A percentile compares a stretch with the other conserved stretches of the same genome.
These are phyloP conservation scores for Jackrogersella minutella DNA, from an alignment of 495 filamentous ascomycete species.

Conservation along the genomic window DNA sequence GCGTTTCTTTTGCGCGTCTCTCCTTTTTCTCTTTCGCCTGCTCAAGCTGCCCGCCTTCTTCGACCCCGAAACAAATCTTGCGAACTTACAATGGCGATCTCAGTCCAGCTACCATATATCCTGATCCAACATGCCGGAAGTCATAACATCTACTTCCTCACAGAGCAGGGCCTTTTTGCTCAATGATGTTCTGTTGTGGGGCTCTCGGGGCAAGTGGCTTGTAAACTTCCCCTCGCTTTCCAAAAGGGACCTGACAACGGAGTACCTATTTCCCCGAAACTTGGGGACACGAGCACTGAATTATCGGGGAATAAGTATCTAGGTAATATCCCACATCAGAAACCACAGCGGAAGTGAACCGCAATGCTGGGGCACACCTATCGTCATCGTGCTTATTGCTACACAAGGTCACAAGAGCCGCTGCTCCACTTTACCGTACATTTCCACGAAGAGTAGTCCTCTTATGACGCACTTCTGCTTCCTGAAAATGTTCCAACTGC, in stretches of 20 bases:
- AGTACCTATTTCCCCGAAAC: too few species aligned
- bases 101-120: not conserved
- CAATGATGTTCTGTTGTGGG: not conserved
- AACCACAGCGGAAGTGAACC: too few species aligned
- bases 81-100: too few species aligned
- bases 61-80: too few species aligned
- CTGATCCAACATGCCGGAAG: not conserved
- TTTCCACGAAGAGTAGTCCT: not conserved
- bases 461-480: not conserved
- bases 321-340: too few species aligned
- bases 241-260: too few species aligned
- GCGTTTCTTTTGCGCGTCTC: too few species aligned
- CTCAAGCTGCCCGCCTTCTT: too few species aligned
- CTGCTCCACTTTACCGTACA: not conserved
- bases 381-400: not conserved
- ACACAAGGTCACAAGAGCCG: not conserved
- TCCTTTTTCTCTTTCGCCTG: too few species aligned
- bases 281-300: too few species aligned
- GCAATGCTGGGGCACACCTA: not conserved
- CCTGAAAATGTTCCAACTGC: not conserved
- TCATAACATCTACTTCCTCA: not conserved
- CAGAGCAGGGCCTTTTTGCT: conserved; percentile 1
- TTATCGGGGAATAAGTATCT: not conserved
- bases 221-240: too few species aligned
- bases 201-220: too few species aligned